Percentiles rank a stretch among this genome's conserved stretches.
Evolutionary conservation across 1,284 basidiomycete species (phyloP).

Genomic region (Sparassis latifolia): DNA sequence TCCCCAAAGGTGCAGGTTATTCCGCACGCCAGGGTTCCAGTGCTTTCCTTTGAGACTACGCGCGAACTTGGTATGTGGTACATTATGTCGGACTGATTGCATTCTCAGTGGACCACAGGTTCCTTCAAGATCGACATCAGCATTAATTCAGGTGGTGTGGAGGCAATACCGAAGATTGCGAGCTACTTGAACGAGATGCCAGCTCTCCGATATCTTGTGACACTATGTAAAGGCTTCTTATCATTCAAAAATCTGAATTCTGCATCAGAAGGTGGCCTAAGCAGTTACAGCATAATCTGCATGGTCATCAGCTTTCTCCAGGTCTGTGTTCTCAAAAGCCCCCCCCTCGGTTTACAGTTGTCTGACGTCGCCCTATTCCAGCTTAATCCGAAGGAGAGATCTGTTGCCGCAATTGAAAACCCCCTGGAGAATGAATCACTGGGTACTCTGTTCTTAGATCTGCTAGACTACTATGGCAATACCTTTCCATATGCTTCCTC

Average conservation of each 20-base stretch:
- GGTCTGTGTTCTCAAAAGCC: slow-evolving; percentile 29
- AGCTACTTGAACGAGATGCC: slow-evolving; percentile 53
- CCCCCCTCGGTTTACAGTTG: not conserved
- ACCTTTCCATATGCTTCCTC: slow-evolving; percentile 34
- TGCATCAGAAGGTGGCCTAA: slow-evolving; percentile 65
- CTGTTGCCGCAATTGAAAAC: slow-evolving; percentile 28
- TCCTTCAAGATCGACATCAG: slow-evolving; percentile 63
- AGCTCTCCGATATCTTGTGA: slow-evolving; percentile 55
- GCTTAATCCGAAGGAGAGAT: slow-evolving; percentile 34
- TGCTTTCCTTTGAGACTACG: slow-evolving; percentile 49
- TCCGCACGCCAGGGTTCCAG: slow-evolving; percentile 48
- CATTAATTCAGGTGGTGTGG: slow-evolving; percentile 60
- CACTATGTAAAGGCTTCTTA: slow-evolving; percentile 71
- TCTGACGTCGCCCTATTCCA: slow-evolving; percentile 10
- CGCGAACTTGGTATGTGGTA: slow-evolving; percentile 29
- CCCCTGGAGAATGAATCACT: slow-evolving; percentile 35
- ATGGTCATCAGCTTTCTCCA: slow-evolving; percentile 74
- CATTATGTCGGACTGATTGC: not conserved
- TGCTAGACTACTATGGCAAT: slow-evolving; percentile 40
- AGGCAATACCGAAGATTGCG: slow-evolving; percentile 53
- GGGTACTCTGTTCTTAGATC: slow-evolving; percentile 38
- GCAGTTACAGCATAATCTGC: slow-evolving; percentile 70
- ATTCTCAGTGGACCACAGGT: slow-evolving; percentile 29
- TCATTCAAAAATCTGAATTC: slow-evolving; percentile 63
- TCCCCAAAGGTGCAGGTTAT: slow-evolving; percentile 41